Base-by-base conservation (phyloP, 768 basidiomycete genomes). In the Lactarius vividus region DNA sequence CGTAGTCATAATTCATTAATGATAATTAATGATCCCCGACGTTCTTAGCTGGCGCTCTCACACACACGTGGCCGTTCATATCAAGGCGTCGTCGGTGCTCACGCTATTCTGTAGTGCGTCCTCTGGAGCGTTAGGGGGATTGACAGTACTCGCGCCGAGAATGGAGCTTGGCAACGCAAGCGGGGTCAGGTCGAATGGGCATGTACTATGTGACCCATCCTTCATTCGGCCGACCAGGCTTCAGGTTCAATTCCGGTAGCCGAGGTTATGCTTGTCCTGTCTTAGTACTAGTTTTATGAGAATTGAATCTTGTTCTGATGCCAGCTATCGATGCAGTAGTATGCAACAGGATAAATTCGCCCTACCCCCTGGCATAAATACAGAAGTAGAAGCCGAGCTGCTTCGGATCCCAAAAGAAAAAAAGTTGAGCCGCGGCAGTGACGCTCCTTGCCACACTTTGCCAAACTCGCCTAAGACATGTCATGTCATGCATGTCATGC, bases 31-130 rank as follows among this genome's bases (percentile, higher is more conserved):
- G 80, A 82, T 81, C 20, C 87, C 89, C 0, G 84, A 88, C 85
- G 1, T 62, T 80, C 23, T 53, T 83, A 1, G 84, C 86, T 0
- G 88, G 82, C 0, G 73, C 85, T 35, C 71, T 87, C 52, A 90
- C 90, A 0, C 86, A 85, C 69, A 78, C 78, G 4, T 93, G 91
- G 92, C 91, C 91, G 2, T 88, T 84, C 72, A 71, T 46, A 79
- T 72, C 39, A 69, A 82, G 61, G 77, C 74, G 0, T 76, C 79
- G 0, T 76, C 87, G 31, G 79, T 90, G 3, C 83, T 75, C 7
- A 73, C 91, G 0, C 72, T 89, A 11, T 68, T 87, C 10, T 91
- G 90, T 70, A 90, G 91, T 3, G 79, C 83, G 1, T 91, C 31
- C 1, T 33, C 31, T 33, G 31, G 31, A 9, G 31, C 31, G 9